Conservation (phyloP, 1,284 basidiomycete genomes). For the Fomitopsis schrenkii region DNA sequence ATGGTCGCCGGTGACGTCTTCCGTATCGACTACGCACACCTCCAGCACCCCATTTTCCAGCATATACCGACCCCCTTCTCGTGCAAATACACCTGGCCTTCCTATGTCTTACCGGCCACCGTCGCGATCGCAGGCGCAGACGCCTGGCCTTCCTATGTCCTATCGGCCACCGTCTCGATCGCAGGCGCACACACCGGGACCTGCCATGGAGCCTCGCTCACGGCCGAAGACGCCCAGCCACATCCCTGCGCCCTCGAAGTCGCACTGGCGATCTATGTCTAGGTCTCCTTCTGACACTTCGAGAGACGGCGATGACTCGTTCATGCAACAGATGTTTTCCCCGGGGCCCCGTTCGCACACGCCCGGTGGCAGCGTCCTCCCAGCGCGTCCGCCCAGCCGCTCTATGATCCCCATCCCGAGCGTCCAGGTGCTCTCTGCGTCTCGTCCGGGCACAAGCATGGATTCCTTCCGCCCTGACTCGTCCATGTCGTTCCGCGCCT, state of each 20-base stretch:
- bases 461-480: constrained; percentile 62
- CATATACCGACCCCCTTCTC: constrained; percentile 20
- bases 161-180: constrained; percentile 24
- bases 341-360: constrained; percentile 40
- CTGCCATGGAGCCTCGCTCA: constrained; percentile 37
- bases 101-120: constrained; percentile 13
- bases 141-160: constrained; percentile 27
- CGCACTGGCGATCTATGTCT: constrained; percentile 43
- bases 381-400: constrained; percentile 73
- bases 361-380: constrained; percentile 34
- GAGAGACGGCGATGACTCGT: constrained; percentile 43
- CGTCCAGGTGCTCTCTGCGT: constrained; percentile 64
- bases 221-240: constrained; percentile 73
- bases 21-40: constrained; percentile 64
- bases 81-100: constrained; percentile 33
- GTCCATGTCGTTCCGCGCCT: constrained; percentile 43
- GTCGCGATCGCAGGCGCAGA: constrained; percentile 29
- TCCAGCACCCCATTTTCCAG: constrained; percentile 36
- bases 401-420: constrained; percentile 79
- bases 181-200: constrained; percentile 26
- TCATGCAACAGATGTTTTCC: constrained; percentile 60
- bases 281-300: constrained; percentile 40
- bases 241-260: constrained; percentile 58
- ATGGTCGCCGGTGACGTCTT: constrained; percentile 74
- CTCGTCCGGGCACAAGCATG: constrained; percentile 67